A percentile compares a stretch with the other conserved stretches of the same genome.
Evolutionary conservation across 331 rosid genomes (phyloP).

Genomic region (Rhamnella rubrinervis): DNA sequence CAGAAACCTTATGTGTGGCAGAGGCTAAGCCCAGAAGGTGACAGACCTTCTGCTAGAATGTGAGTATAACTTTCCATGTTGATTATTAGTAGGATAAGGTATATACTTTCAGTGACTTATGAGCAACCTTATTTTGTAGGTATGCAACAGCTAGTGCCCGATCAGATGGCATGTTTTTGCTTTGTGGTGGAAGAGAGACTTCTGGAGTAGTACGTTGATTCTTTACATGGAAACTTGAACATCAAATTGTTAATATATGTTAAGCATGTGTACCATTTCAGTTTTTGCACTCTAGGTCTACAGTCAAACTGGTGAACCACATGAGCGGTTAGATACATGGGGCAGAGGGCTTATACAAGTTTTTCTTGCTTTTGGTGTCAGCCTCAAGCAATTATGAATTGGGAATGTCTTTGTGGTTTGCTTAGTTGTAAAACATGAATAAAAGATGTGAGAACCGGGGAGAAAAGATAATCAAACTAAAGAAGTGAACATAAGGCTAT

Average conservation of each 20-base stretch:
- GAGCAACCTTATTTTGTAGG: conserved; percentile 55
- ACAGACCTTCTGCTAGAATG: conserved; percentile 98
- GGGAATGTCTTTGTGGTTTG: too few relatives aligned
- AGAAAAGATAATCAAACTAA: too few relatives aligned
- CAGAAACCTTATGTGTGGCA: conserved; percentile 96
- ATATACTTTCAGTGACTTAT: not conserved
- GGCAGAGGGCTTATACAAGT: not conserved
- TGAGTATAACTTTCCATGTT: conserved; percentile 45
- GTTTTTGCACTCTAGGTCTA: not conserved
- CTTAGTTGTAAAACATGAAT: not conserved
- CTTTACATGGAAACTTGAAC: not conserved
- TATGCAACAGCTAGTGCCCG: conserved; percentile 99
- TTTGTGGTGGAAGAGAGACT: conserved; percentile 97
- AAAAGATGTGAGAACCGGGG: too few relatives aligned
- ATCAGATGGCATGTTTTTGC: conserved; percentile 98
- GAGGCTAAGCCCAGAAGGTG: conserved; percentile 92
- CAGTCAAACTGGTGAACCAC: not conserved
- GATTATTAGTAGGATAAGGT: conserved; percentile 4
- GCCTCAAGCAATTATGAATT: not conserved
- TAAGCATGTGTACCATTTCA: not conserved
- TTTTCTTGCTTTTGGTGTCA: not conserved
- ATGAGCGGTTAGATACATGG: too few relatives aligned
- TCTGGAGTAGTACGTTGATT: conserved; percentile 73
- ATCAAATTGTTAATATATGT: not conserved
- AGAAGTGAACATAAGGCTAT: too few relatives aligned